Evolutionary conservation across 192 early-diverging fungal species (phyloP), one percentile per base, ranked within the genome.

Genomic region (Umbelopsis sp.): DNA sequence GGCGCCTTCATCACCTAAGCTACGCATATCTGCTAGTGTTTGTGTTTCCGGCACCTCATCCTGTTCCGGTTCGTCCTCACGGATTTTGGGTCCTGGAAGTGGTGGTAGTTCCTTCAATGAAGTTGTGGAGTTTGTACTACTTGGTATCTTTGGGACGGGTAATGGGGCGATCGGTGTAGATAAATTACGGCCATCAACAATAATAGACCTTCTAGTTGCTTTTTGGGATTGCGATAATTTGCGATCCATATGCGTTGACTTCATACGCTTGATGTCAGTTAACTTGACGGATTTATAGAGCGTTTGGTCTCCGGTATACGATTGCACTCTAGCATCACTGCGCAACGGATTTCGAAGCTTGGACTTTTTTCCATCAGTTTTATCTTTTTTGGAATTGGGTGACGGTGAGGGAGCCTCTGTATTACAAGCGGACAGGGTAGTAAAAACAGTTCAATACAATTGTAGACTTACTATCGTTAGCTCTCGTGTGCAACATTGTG

Each of bases 231-330:
- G 80, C 11, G 84, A 82, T 16, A 85, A 66, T 43, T 85, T 85
- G 6, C 81, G 71, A 65, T 85, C 84, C 65, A 85, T 54, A 29
- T 85, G 83, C 22, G 82, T 81, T 20, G 84, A 85, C 36, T 85
- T 85, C 45, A 85, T 80, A 44, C 84, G 78, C 51, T 83, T 82
- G 47, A 85, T 82, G 44, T 84, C 83, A 8, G 71, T 71, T 2
- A 77, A 71, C 65, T 81, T 79, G 65, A 81, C 78, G 6, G 81
- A 43, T 26, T 81, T 77, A 52, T 79, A 82, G 16, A 66, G 51
- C 31, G 75, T 80, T 44, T 85, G 81, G 36, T 80, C 84, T 1
- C 77, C 56, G 1, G 56, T 34, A 32, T 62, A 62, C 9, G 56
- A 62, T 20, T 62, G 56, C 8, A 62, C 56, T 29, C 56, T 29